Conservation (phyloP, 495 filamentous ascomycete genomes). For the Pseudoneurospora amorphoporcata region DNA sequence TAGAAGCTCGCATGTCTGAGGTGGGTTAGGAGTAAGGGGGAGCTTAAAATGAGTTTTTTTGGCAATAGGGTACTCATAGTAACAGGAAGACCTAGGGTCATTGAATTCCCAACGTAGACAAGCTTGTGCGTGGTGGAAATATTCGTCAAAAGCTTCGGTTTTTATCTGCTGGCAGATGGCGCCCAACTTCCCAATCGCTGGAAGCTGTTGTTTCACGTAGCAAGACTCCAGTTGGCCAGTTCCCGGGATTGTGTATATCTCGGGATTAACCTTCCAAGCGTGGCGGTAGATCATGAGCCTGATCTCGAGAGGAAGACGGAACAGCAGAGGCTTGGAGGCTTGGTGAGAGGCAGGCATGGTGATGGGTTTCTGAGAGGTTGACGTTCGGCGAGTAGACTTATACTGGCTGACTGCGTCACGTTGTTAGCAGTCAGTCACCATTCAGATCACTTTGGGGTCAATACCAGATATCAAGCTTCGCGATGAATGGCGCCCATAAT, state of each 20-base stretch:
- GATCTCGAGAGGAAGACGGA: neutral
- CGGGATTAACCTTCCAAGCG: neutral
- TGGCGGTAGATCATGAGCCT: neutral
- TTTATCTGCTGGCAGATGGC: neutral
- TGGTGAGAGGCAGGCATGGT: neutral
- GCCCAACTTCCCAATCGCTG: neutral
- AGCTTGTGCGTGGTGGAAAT: neutral
- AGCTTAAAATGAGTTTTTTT: neutral
- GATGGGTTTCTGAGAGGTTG: neutral
- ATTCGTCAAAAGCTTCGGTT: neutral
- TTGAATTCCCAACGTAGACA: neutral
- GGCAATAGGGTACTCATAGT: too few species aligned
- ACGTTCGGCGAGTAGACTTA: neutral
- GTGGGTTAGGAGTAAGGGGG: neutral
- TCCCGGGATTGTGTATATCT: neutral
- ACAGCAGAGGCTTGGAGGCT: neutral
- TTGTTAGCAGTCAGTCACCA: neutral
- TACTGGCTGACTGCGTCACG: neutral
- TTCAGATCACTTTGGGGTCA: neutral
- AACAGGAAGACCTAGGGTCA: too few species aligned
- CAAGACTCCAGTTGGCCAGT: neutral
- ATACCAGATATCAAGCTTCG: neutral
- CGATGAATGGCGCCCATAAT: neutral
- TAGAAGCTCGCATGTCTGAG: neutral
- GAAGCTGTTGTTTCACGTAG: neutral